Evolutionary conservation across 129 eudicot species (phyloP), one percentile per base, ranked within the genome.

Genomic region (Pittosporum tobira): DNA sequence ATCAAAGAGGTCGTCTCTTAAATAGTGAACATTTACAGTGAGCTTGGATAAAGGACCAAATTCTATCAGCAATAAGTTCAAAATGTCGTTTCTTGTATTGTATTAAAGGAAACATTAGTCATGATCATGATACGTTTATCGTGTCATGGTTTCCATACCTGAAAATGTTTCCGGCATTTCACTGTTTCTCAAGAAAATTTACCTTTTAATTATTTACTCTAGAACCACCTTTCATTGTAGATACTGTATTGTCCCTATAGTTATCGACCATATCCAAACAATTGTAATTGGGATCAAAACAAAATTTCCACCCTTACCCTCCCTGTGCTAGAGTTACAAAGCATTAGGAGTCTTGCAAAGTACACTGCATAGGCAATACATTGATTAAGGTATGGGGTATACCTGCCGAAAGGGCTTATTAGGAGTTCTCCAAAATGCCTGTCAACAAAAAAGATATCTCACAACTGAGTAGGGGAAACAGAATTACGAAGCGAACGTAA

Each of bases 391-490:
- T 5, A 56, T 48, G 61, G 2, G 9, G 37, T 21, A 37, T 75
- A 93, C 99, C 99, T 93, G 99, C 40, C 96, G 76, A 75, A 81
- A 93, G 12, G 99, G 99, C 71, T 93, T 93, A 64, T 79, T 81
- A 56, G 99, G 96, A 36, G 94, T 93, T 71, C 99, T 87, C 99
- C 99, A 87, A 63, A 93, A 93, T 31, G 99, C 99, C 99, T 93
- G 82, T 47, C 29, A 64, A 57, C n/a, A 62, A 70, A 64, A 65
- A 45, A 64, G 9, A 53, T 48, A 57, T 12, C 65, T 50, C n/a
- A 50, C 16, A 29, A 40, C n/a, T 51, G 49, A 23, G 25, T 16
- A 61, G 40, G 19, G 2, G 28, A 37, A 51, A 21, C 18, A 43
- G 19, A 53, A 22, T 27, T 12, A 49, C 3, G 53, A 23, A 54